Evolutionary conservation across 371 early-diverging fungal species (phyloP), one percentile per base, ranked within the genome.

Genomic region (Quaeritorhiza haematococci): DNA sequence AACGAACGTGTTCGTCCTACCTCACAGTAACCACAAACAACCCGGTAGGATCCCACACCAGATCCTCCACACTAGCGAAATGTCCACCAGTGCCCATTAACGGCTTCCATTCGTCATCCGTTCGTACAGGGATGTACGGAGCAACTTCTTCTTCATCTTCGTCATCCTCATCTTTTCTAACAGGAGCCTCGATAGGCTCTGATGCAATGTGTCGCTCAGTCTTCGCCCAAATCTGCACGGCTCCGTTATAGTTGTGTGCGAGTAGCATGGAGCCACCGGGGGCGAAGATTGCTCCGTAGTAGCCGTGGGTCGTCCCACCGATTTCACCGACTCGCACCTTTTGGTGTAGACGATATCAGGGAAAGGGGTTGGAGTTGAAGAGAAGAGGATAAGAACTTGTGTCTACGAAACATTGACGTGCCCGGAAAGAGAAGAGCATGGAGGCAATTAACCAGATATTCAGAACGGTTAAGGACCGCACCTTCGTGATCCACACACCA

Each of bases 241-340:
- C 87, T 0, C 98, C 98, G 46, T 88, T 84, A 53, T 91, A 91
- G 8, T 90, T 90, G 55, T 89, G 84, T 0, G 92, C 89, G 10
- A 89, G 59, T 26, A 93, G 76, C 41, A 67, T 61, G 6, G 73
- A 68, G 1, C 91, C 90, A 58, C 83, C 80, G 1, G 86, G 83
- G 5, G 84, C 75, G 58, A 88, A 86, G 6, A 82, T 59, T 0
- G 86, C 93, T 54, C 90, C 91, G 59, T 86, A 87, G 61, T 92
- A 90, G 3, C 93, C 95, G 38, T 88, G 78, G 0, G 85, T 79
- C 51, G 78, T 79, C 1, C 94, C 94, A 23, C 93, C 93, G 53
- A 92, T 83, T 56, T 93, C 96, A 34, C 98, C 98, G 38, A 97
- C 84, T 43, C 94, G 88, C 5, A 80, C 78, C 64, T 70, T 21